Evolutionary conservation across 139 green algal genomes (phyloP).

Genomic region (Coelastrella sp.): DNA sequence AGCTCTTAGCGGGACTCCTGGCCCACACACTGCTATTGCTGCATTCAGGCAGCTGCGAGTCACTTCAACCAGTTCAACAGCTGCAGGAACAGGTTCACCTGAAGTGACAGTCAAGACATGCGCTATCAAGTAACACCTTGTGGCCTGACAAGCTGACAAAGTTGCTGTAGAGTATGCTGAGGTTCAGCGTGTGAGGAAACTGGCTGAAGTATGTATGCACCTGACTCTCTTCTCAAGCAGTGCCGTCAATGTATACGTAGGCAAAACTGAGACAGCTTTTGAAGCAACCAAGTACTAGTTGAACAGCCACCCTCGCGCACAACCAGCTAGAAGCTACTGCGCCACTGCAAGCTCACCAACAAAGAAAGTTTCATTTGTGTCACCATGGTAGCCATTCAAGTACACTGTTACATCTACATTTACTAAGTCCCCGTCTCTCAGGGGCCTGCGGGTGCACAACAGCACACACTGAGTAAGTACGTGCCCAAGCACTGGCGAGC

Average conservation of each 20-base stretch:
- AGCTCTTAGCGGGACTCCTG: slow-evolving; percentile 79
- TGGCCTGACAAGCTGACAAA: slow-evolving; percentile 38
- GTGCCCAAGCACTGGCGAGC: too few relatives aligned
- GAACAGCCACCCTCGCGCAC: too few relatives aligned
- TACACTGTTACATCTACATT: slow-evolving; percentile 95
- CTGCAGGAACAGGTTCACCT: neutral
- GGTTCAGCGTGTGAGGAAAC: too few relatives aligned
- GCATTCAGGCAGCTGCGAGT: slow-evolving; percentile 68
- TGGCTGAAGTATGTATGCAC: too few relatives aligned
- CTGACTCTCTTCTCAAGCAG: too few relatives aligned
- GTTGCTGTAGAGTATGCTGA: too few relatives aligned
- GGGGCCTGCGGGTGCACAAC: slow-evolving; percentile 40
- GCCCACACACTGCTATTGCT: slow-evolving; percentile 81
- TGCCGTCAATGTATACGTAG: too few relatives aligned
- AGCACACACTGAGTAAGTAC: neutral
- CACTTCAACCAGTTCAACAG: slow-evolving; percentile 39
- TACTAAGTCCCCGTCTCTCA: slow-evolving; percentile 87
- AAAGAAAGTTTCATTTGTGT: slow-evolving; percentile 88
- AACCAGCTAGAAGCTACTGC: too few relatives aligned
- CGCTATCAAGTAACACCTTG: neutral
- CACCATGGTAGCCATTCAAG: slow-evolving; percentile 90
- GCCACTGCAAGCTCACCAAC: slow-evolving; percentile 48
- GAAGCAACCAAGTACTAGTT: too few relatives aligned
- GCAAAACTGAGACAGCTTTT: too few relatives aligned
- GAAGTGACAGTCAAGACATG: neutral